phyloP scores from a whole-genome alignment of 192 early-diverging fungal species.

The Coemansia sp. region DNA sequence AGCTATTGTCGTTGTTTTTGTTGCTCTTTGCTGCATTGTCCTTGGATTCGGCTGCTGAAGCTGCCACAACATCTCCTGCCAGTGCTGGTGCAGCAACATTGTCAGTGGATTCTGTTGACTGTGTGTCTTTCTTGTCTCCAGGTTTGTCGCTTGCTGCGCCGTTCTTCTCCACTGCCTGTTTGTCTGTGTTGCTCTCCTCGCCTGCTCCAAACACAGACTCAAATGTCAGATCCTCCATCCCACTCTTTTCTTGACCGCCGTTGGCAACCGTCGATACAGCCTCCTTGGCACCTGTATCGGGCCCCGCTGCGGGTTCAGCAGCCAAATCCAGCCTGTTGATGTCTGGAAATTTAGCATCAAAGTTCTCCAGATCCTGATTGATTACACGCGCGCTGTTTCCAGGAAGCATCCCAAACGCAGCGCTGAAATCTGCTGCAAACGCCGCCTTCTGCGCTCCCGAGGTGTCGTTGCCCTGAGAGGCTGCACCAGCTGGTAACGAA shows the following conservation, averaged over 20 bases:
- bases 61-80: constrained; percentile 4
- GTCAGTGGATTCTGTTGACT: background rate
- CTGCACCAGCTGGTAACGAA: background rate
- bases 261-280: background rate
- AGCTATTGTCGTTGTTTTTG: background rate
- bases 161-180: background rate
- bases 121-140: constrained; percentile 6
- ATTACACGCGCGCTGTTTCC: constrained; percentile 26
- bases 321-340: constrained; percentile 30
- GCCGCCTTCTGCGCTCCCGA: constrained; percentile 5
- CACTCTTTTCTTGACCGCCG: background rate
- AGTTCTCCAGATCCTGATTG: constrained; percentile 44
- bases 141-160: background rate
- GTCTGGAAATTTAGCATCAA: constrained; percentile 53
- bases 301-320: constrained; percentile 7
- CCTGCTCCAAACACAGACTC: constrained; percentile 52
- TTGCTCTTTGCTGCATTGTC: constrained; percentile 3
- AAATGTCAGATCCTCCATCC: constrained; percentile 38
- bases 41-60: background rate
- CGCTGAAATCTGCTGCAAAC: constrained; percentile 46
- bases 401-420: constrained; percentile 40
- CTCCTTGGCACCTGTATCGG: constrained; percentile 9
- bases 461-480: background rate
- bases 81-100: background rate
- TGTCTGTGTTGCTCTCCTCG: background rate